Conservation (phyloP, 805 yeast genomes). For the Candida arabinofermentans region DNA sequence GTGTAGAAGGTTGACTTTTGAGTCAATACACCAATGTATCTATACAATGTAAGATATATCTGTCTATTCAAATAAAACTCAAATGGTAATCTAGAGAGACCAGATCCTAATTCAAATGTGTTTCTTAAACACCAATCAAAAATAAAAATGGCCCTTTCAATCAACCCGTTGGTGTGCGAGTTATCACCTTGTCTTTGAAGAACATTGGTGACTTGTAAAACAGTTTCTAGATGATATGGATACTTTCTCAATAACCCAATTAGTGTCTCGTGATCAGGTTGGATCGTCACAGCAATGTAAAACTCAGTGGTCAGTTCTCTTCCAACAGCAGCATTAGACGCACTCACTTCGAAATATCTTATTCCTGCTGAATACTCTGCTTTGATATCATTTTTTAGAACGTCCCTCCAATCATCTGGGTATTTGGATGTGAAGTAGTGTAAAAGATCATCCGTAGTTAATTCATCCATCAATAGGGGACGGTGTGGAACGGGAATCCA, state of each 20-base stretch:
- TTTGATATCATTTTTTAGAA: constrained; percentile 37
- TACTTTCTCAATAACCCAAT: constrained; percentile 51
- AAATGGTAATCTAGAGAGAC: constrained; percentile 67
- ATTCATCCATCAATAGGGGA: constrained; percentile 57
- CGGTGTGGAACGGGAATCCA: constrained; percentile 71
- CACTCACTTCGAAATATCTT: constrained; percentile 51
- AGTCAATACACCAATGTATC: constrained; percentile 65
- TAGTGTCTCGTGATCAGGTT: constrained; percentile 77
- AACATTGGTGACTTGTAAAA: constrained; percentile 75
- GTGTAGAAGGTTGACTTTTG: constrained; percentile 76
- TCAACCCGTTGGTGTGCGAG: constrained; percentile 64
- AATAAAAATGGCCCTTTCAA: constrained; percentile 74
- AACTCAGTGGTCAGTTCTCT: constrained; percentile 38
- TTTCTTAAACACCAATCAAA: constrained; percentile 71
- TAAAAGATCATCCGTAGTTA: constrained; percentile 40
- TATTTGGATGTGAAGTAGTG: constrained; percentile 31
- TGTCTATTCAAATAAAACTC: constrained; percentile 73
- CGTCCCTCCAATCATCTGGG: constrained; percentile 46
- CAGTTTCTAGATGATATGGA: constrained; percentile 75
- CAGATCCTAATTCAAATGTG: constrained; percentile 53
- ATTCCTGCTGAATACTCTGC: constrained; percentile 42
- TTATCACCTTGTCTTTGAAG: constrained; percentile 74
- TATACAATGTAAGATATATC: constrained; percentile 67
- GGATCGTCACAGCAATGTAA: constrained; percentile 59
- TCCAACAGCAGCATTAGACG: constrained; percentile 16